A percentile compares a stretch with the other conserved stretches of the same genome.
Conservation (phyloP, 768 basidiomycete genomes). For the Podaxis pistillaris region DNA sequence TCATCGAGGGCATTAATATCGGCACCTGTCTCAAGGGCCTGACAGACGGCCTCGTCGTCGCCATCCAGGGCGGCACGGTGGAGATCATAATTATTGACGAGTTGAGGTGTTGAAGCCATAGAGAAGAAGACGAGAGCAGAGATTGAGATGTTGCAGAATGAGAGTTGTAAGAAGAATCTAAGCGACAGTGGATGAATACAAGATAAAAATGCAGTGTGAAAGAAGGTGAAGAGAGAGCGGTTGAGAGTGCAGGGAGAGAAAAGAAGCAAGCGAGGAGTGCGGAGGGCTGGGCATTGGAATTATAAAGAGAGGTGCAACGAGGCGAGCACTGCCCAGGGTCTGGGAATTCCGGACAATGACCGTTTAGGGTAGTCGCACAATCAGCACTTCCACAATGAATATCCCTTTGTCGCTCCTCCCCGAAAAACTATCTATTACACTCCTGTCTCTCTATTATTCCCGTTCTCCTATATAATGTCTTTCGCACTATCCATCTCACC, state of each 20-base stretch:
- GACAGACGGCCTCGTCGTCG: conserved; percentile 49
- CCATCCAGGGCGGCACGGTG: conserved; percentile 59
- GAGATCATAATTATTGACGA: conserved; percentile 39
- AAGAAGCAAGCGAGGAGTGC: conserved; percentile 19
- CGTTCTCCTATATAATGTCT: neutral
- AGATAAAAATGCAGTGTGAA: conserved; percentile 2
- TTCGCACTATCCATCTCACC: neutral
- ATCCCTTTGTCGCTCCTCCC: neutral
- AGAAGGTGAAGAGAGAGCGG: conserved; percentile 7
- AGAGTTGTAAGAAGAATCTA: neutral
- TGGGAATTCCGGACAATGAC: conserved; percentile 15
- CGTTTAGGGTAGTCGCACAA: conserved; percentile 11
- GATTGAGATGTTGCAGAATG: neutral
- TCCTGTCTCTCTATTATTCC: neutral
- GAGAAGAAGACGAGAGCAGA: conserved; percentile 1
- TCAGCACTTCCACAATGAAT: conserved; percentile 7
- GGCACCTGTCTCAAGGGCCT: conserved; percentile 56
- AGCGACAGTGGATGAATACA: conserved; percentile 9
- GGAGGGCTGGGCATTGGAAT: conserved; percentile 14
- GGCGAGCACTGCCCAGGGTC: conserved; percentile 7
- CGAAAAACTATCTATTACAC: neutral
- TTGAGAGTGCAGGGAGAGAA: conserved; percentile 9
- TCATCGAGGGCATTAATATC: conserved; percentile 67
- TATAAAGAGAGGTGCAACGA: conserved; percentile 13
- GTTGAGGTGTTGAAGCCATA: conserved; percentile 25